These are phyloP conservation scores for Nepenthes gracilis DNA, from an alignment of 148 eudicot species.

Conservation along the genomic window DNA sequence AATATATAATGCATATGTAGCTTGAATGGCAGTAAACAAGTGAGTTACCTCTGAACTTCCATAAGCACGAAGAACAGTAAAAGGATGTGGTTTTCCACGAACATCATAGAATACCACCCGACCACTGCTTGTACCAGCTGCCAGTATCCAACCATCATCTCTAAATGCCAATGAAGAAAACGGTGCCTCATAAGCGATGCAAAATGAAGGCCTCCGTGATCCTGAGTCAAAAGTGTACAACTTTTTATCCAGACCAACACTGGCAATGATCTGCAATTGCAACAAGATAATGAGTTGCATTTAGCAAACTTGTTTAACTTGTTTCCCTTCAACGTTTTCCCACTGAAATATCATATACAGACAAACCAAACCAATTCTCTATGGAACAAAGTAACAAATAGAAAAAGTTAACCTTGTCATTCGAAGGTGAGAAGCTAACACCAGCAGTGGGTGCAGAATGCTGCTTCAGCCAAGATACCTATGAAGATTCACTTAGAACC, in stretches of 20 bases:
- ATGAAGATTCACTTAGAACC: slow-evolving; percentile 7
- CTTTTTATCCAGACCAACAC: slow-evolving; percentile 92
- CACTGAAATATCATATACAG: neutral
- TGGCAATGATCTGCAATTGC: slow-evolving; percentile 64
- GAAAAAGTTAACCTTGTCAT: slow-evolving; percentile 64
- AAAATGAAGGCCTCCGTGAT: slow-evolving; percentile 45
- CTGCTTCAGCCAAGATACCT: slow-evolving; percentile 98
- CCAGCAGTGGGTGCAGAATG: slow-evolving; percentile 96
- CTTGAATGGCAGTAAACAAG: neutral
- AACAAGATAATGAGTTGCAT: slow-evolving; percentile 5
- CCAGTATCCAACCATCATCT: slow-evolving; percentile 86
- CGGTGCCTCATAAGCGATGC: slow-evolving; percentile 79
- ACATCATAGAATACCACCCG: slow-evolving; percentile 85
- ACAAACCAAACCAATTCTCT: neutral
- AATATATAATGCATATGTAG: neutral
- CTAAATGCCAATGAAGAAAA: slow-evolving; percentile 82
- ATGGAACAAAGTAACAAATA: neutral
- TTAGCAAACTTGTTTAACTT: slow-evolving; percentile 1
- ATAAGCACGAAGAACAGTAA: slow-evolving; percentile 86
- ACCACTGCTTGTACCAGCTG: slow-evolving; percentile 92
- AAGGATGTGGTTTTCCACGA: slow-evolving; percentile 89
- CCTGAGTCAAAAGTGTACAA: slow-evolving; percentile 76
- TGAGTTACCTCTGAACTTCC: slow-evolving; percentile 66
- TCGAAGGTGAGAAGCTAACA: slow-evolving; percentile 84
- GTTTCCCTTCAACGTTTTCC: neutral